Evolutionary conservation across 2,329 filamentous ascomycete species (phyloP).

Genomic region (Daldinia sp.): DNA sequence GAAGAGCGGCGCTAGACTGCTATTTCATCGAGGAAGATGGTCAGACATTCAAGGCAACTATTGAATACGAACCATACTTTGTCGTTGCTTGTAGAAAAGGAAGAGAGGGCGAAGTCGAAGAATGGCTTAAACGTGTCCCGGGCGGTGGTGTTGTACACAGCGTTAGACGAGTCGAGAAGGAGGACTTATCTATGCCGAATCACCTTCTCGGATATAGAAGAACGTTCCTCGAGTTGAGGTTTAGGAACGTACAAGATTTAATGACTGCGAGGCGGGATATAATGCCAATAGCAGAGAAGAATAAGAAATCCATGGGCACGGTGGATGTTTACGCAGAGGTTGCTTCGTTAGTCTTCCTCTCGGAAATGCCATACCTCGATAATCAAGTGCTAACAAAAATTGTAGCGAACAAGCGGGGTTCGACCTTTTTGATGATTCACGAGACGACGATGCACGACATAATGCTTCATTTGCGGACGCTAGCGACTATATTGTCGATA

Average conservation of each 20-base stretch:
- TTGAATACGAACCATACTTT: conserved; percentile 98
- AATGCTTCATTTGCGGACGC: conserved; percentile 82
- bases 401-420: conserved; percentile 58
- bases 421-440: conserved; percentile 91
- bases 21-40: conserved; percentile 95
- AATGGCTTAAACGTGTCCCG: conserved; percentile 84
- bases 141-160: conserved; percentile 84
- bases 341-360: conserved; percentile 69
- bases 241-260: conserved; percentile 87
- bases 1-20: conserved; percentile 90
- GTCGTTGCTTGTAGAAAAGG: conserved; percentile 88
- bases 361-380: not conserved
- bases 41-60: conserved; percentile 91
- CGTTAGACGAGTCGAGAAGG: conserved; percentile 82
- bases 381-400: conserved; percentile 25
- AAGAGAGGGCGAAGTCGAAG: conserved; percentile 91
- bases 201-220: conserved; percentile 90
- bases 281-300: conserved; percentile 92
- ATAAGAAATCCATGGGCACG: conserved; percentile 93
- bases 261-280: conserved; percentile 85
- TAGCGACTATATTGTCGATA: conserved; percentile 97
- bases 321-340: conserved; percentile 99
- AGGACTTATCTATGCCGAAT: conserved; percentile 94
- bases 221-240: conserved; percentile 86
- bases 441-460: conserved; percentile 80